A percentile compares a stretch with the other conserved stretches of the same genome.
These are phyloP conservation scores for Aspergillus quadricinctus DNA, from an alignment of 2,329 filamentous ascomycete genomes.

Conservation along the genomic window DNA sequence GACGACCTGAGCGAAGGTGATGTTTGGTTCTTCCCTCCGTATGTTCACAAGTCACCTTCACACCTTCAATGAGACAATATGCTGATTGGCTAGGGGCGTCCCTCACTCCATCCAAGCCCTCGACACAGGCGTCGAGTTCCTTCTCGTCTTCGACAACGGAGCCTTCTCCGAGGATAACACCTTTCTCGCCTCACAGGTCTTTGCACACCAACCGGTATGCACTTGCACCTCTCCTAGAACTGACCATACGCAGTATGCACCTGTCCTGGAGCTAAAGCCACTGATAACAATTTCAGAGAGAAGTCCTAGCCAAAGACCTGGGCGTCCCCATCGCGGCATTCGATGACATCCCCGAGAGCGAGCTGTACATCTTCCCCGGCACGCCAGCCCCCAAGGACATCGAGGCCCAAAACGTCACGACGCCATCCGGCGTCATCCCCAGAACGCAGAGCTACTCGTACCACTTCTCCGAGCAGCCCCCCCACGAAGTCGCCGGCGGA, in stretches of 20 bases:
- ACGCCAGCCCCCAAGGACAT: conserved; percentile 59
- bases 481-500: conserved; percentile 63
- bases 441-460: conserved; percentile 64
- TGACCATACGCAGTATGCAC: too few relatives aligned
- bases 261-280: neutral
- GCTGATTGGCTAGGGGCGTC: conserved; percentile 47
- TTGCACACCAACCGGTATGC: conserved; percentile 32
- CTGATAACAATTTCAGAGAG: conserved; percentile 26
- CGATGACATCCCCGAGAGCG: conserved; percentile 57
- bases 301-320: conserved; percentile 54
- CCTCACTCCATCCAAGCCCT: conserved; percentile 74
- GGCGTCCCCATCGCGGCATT: conserved; percentile 49
- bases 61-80: neutral
- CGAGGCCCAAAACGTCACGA: conserved; percentile 58
- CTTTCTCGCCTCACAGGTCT: conserved; percentile 65
- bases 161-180: conserved; percentile 68
- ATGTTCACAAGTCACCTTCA: neutral
- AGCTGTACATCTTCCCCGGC: conserved; percentile 77
- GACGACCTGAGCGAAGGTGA: conserved; percentile 74
- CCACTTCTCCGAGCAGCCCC: conserved; percentile 65
- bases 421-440: conserved; percentile 61
- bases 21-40: conserved; percentile 74
- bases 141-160: conserved; percentile 60
- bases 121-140: conserved; percentile 62
- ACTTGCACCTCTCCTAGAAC: too few relatives aligned